Evolutionary conservation across 148 eudicot genomes (phyloP).

Genomic region (Gaultheria prostrata): DNA sequence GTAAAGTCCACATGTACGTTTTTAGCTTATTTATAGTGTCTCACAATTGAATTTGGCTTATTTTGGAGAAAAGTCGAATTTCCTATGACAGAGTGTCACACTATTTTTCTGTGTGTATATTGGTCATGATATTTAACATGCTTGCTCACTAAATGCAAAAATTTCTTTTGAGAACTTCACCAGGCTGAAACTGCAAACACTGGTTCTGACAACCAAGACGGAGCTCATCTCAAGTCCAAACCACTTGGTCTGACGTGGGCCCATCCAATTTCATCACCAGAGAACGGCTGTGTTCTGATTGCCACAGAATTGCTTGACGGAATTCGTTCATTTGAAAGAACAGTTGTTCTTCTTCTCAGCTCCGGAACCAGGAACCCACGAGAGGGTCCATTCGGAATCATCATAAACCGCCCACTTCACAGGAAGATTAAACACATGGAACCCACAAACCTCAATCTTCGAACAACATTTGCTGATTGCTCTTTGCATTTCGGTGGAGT

Average conservation of each 20-base stretch:
- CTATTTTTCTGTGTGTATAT: not conserved
- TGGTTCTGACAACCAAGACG: slow-evolving; percentile 32
- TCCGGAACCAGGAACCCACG: slow-evolving; percentile 78
- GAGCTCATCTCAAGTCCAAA: slow-evolving; percentile 38
- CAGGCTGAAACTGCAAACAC: slow-evolving; percentile 54
- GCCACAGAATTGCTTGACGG: slow-evolving; percentile 97
- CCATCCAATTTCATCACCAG: slow-evolving; percentile 84
- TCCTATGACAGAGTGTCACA: not conserved
- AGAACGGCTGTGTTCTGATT: slow-evolving; percentile 83
- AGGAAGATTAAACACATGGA: slow-evolving; percentile 85
- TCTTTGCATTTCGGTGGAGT: slow-evolving; percentile 93
- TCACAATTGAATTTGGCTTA: not conserved
- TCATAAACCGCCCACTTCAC: slow-evolving; percentile 77
- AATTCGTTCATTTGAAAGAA: slow-evolving; percentile 75
- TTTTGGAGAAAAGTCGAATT: not conserved
- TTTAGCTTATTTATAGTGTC: not conserved
- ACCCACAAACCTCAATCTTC: slow-evolving; percentile 58
- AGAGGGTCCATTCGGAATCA: slow-evolving; percentile 88
- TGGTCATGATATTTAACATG: slow-evolving; percentile 4
- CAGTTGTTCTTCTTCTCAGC: slow-evolving; percentile 81
- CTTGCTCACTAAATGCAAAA: not conserved
- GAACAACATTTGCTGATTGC: slow-evolving; percentile 78
- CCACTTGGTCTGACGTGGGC: slow-evolving; percentile 85
- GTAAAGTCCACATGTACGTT: not conserved
- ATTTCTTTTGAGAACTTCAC: slow-evolving; percentile 21